These are phyloP conservation scores for Sporobolomyces phaffii DNA, from an alignment of 768 basidiomycete species.

Conservation along the genomic window DNA sequence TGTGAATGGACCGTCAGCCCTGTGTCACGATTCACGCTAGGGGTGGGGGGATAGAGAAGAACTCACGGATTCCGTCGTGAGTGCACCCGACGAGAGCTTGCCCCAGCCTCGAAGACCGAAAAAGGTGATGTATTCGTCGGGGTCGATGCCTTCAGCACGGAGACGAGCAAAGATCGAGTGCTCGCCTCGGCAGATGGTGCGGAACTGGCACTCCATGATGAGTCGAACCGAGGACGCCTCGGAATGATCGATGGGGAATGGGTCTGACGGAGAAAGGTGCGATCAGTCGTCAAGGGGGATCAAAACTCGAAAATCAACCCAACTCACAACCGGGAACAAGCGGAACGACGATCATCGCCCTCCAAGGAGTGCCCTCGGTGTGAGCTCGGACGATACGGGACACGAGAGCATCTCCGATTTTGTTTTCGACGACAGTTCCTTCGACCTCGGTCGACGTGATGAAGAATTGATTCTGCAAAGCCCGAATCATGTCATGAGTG, in stretches of 20 bases:
- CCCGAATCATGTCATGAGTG: background rate
- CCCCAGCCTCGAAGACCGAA: conserved; percentile 92
- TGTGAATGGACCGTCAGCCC: background rate
- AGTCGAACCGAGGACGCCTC: conserved; percentile 92
- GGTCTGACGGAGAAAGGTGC: conserved; percentile 11
- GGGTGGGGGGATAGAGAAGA: too few species aligned
- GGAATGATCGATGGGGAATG: conserved; percentile 70
- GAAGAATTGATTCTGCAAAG: conserved; percentile 51
- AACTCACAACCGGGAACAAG: conserved; percentile 87
- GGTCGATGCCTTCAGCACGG: conserved; percentile 80
- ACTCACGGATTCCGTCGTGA: conserved; percentile 71
- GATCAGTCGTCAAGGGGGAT: background rate
- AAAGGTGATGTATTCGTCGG: conserved; percentile 82
- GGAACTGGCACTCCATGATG: conserved; percentile 90
- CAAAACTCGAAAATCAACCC: too few species aligned
- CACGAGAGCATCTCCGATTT: conserved; percentile 88
- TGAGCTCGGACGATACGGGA: conserved; percentile 84
- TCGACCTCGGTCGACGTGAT: conserved; percentile 64
- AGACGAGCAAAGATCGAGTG: conserved; percentile 84
- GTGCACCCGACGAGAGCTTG: conserved; percentile 70
- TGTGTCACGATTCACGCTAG: too few species aligned
- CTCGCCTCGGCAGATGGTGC: conserved; percentile 78
- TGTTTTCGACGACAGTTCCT: conserved; percentile 81
- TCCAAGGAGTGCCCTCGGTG: conserved; percentile 73
- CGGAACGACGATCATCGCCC: conserved; percentile 86